Percentiles rank a stretch among this genome's conserved stretches.
Conservation (phyloP, 768 basidiomycete genomes). For the Tephrocybe sp. region DNA sequence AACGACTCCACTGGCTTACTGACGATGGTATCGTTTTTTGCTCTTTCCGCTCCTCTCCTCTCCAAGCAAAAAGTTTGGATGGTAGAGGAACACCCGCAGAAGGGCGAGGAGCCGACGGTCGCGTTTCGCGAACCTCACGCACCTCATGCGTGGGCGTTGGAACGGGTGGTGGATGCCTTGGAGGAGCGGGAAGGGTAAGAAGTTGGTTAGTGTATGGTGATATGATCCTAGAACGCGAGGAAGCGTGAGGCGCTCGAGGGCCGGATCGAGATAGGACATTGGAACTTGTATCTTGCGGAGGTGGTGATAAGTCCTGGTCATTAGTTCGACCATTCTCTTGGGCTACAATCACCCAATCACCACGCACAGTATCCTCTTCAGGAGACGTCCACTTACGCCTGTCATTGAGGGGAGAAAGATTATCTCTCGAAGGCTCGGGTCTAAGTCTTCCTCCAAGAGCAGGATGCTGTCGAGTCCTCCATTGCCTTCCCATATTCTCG, state of each 20-base stretch:
- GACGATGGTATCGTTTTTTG: slow-evolving; percentile 33
- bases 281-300: slow-evolving; percentile 20
- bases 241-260: slow-evolving; percentile 28
- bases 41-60: slow-evolving; percentile 41
- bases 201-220: slow-evolving; percentile 30
- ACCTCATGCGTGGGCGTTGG: slow-evolving; percentile 22
- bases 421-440: slow-evolving; percentile 31
- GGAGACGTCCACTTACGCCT: slow-evolving; percentile 21
- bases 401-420: slow-evolving; percentile 19
- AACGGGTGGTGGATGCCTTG: slow-evolving; percentile 38
- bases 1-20: slow-evolving; percentile 24
- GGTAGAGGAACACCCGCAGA: slow-evolving; percentile 44
- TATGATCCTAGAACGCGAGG: slow-evolving; percentile 25
- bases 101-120: slow-evolving; percentile 28
- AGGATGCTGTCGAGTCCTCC: slow-evolving; percentile 25
- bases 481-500: slow-evolving; percentile 28
- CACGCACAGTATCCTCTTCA: slow-evolving; percentile 24
- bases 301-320: slow-evolving; percentile 26
- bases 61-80: slow-evolving; percentile 48
- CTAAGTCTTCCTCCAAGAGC: slow-evolving; percentile 24
- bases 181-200: slow-evolving; percentile 32
- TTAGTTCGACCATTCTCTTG: slow-evolving; percentile 25
- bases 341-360: slow-evolving; percentile 28
- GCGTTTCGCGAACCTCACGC: slow-evolving; percentile 33
- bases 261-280: slow-evolving; percentile 20